A percentile compares a stretch with the other conserved stretches of the same genome.
Conservation (phyloP, 1,284 basidiomycete genomes). For the Leccinum holopus region DNA sequence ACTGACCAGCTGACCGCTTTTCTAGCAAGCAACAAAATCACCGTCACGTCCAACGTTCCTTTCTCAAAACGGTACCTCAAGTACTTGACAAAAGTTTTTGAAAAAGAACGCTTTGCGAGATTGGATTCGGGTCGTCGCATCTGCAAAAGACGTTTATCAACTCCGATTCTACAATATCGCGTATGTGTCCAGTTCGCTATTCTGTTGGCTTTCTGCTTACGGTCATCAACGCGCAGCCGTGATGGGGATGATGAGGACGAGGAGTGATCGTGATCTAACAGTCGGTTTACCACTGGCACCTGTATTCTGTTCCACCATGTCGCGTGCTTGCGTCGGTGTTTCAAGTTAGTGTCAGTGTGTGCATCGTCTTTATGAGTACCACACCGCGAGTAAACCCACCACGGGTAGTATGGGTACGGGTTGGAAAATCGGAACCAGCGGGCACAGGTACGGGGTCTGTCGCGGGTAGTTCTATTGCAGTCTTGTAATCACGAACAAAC, state of each 20-base stretch:
- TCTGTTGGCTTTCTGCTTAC: constrained; percentile 9
- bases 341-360: too few species aligned
- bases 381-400: too few species aligned
- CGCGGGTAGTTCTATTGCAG: too few species aligned
- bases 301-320: too few species aligned
- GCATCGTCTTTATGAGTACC: too few species aligned
- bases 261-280: constrained; percentile 33
- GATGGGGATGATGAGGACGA: constrained; percentile 56
- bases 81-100: constrained; percentile 95
- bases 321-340: too few species aligned
- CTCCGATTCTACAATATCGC: constrained; percentile 94
- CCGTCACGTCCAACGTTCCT: constrained; percentile 77
- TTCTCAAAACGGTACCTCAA: constrained; percentile 94
- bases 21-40: constrained; percentile 72
- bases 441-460: too few species aligned
- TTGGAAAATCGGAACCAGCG: too few species aligned
- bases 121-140: constrained; percentile 89
- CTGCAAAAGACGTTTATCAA: constrained; percentile 86
- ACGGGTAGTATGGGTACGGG: too few species aligned
- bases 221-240: constrained; percentile 25
- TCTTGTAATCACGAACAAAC: too few species aligned
- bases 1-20: constrained; percentile 3
- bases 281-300: too few species aligned
- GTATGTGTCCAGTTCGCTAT: constrained; percentile 46
- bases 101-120: constrained; percentile 87